Conservation (phyloP, 1,139 yeast genomes). For the Protomyces arabidopsidicola region DNA sequence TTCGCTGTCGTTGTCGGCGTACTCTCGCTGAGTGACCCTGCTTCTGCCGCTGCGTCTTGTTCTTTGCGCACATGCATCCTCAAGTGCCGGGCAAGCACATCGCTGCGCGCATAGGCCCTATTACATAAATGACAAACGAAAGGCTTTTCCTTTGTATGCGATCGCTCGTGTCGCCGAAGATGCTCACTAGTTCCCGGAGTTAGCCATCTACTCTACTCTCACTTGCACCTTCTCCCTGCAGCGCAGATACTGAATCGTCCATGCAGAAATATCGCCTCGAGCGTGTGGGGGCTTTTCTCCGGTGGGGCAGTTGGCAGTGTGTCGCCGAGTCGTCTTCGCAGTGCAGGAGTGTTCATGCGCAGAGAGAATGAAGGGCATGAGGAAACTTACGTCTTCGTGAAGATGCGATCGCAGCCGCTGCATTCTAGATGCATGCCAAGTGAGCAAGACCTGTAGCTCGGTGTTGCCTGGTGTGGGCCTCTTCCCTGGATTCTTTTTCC, state of each 20-base stretch:
- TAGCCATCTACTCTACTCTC: no score
- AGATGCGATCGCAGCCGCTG: slow-evolving; percentile 20
- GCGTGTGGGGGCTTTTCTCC: not conserved
- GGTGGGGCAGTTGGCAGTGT: not conserved
- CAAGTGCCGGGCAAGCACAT: slow-evolving; percentile 23
- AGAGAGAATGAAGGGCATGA: not conserved
- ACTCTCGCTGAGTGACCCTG: not conserved
- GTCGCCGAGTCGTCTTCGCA: not conserved
- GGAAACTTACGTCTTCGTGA: slow-evolving; percentile 13
- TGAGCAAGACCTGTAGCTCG: not conserved
- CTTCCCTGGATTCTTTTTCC: not conserved
- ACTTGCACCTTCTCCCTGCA: no score
- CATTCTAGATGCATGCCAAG: slow-evolving; percentile 23
- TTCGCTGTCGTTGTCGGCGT: not conserved
- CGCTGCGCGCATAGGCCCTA: slow-evolving; percentile 25
- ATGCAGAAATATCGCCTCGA: no score
- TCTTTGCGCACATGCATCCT: slow-evolving; percentile 18
- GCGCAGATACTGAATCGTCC: no score
- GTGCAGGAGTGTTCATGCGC: no score
- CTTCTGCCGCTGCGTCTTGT: not conserved
- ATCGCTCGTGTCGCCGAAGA: slow-evolving; percentile 21
- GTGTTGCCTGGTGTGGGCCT: not conserved
- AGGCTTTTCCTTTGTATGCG: slow-evolving; percentile 24
- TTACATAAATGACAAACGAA: slow-evolving; percentile 21
- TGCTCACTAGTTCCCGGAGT: not conserved